Base-by-base conservation (phyloP, 345 rosid species). In the Abelmoschus esculentus region DNA sequence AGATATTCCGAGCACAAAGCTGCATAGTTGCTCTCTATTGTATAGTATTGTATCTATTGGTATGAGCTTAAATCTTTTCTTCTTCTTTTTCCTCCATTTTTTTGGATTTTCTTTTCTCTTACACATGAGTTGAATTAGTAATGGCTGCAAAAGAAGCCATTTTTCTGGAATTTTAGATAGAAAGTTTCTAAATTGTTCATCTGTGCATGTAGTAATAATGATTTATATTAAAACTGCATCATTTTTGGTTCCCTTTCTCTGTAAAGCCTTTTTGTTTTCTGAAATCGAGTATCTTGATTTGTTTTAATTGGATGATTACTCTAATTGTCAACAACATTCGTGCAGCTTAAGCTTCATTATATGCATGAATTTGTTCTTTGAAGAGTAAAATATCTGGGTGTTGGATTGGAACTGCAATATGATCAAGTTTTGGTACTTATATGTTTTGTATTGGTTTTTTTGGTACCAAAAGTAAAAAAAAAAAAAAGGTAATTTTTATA, bases 21-120 rank as follows among this genome's bases (percentile, higher is more conserved):
- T 59, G 57, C 72, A 38, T 70, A 67, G 7, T 79, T 67, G 74
- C 77, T 47, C 58, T 83, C 38, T 78, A 44, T 76, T 89, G 92
- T 88, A 84, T 85, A 85, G 87, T 80, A 75, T 75, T 88, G 81
- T 86, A 79, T 80, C 50, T 84, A 78, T 28, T 80, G 63, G 78
- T 85, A 78, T 83, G 89, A 82, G 66, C 34, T 47, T 50, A 6
- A 65, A 38, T 66, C 68, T 38, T 38, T 66, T 72, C 34, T 8
- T 69, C 47, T 12, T 29, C 3, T 67, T 58, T n/a, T 44, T 42
- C 3, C 61, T 34, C 56, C 63, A 63, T 77, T 60, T 69, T 73
- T 53, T 6, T 26, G 2, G 2, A 11, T 40, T 38, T 38, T 38
- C 1, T 38, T 38, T 38, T 7, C 14, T 44, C 5, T 15, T 10